Evolutionary conservation across 768 basidiomycete species (phyloP).

Genomic region (Sistotremastrum suecicum): DNA sequence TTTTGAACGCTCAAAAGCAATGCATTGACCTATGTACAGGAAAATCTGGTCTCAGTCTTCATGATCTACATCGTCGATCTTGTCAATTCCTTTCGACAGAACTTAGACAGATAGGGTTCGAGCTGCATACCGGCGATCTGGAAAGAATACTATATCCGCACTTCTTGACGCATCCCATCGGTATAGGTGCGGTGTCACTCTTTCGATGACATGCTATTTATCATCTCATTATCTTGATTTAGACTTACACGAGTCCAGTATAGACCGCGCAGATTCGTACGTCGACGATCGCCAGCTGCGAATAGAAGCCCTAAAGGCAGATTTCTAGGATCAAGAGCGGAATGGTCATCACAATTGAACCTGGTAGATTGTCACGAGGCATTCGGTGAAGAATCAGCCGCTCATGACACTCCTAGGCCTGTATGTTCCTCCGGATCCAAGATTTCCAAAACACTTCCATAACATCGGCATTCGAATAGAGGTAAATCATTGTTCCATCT

Average conservation of each 20-base stretch:
- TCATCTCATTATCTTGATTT: background rate
- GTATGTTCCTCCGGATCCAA: constrained; percentile 69
- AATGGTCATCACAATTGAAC: constrained; percentile 90
- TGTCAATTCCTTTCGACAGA: constrained; percentile 54
- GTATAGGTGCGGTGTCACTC: constrained; percentile 45
- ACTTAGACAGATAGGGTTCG: constrained; percentile 66
- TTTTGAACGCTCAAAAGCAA: constrained; percentile 58
- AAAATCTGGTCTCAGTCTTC: constrained; percentile 38
- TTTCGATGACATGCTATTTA: constrained; percentile 3
- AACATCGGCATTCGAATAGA: constrained; percentile 89
- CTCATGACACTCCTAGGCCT: constrained; percentile 33
- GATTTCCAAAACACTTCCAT: constrained; percentile 81
- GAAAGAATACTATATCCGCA: constrained; percentile 78
- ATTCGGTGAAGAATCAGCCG: background rate
- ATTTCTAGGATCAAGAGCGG: constrained; percentile 51
- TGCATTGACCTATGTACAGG: constrained; percentile 51
- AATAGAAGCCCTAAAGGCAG: background rate
- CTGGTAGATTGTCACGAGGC: constrained; percentile 30
- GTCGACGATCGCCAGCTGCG: background rate
- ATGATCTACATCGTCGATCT: constrained; percentile 66
- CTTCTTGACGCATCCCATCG: constrained; percentile 83
- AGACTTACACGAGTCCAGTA: constrained; percentile 83
- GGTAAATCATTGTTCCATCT: constrained; percentile 22
- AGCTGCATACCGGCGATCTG: constrained; percentile 37
- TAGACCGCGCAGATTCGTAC: constrained; percentile 39